Evolutionary conservation across 129 eudicot genomes (phyloP).

Genomic region (Logfia minima): DNA sequence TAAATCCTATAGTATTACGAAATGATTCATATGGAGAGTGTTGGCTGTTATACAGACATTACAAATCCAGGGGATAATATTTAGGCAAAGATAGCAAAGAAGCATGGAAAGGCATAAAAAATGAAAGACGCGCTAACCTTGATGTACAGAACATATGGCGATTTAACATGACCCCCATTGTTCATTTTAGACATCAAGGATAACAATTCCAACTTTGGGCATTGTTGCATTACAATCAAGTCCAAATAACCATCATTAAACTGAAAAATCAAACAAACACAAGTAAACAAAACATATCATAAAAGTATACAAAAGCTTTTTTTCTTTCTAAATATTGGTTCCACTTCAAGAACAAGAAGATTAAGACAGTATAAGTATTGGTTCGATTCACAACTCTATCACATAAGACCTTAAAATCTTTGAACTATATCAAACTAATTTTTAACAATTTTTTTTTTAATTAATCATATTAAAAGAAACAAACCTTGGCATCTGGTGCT

Average conservation of each 20-base stretch:
- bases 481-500: slow-evolving; percentile 95
- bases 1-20: background rate
- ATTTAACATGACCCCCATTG: slow-evolving; percentile 75
- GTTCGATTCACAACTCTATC: background rate
- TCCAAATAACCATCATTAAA: slow-evolving; percentile 92
- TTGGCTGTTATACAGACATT: no score
- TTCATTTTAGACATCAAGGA: slow-evolving; percentile 62
- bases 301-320: background rate
- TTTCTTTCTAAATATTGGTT: background rate
- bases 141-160: slow-evolving; percentile 70
- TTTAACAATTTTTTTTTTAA: background rate
- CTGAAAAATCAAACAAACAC: slow-evolving; percentile 44
- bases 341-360: background rate
- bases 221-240: slow-evolving; percentile 56
- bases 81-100: background rate
- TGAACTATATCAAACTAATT: background rate
- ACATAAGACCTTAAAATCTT: background rate
- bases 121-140: slow-evolving; percentile 48
- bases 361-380: background rate
- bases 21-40: background rate
- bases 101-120: background rate
- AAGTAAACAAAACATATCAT: background rate
- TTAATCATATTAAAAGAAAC: slow-evolving; percentile 6
- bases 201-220: slow-evolving; percentile 68
- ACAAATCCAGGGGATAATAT: background rate